These are phyloP conservation scores for Cystofilobasidium ferigula DNA, from an alignment of 768 basidiomycete species.

Conservation along the genomic window DNA sequence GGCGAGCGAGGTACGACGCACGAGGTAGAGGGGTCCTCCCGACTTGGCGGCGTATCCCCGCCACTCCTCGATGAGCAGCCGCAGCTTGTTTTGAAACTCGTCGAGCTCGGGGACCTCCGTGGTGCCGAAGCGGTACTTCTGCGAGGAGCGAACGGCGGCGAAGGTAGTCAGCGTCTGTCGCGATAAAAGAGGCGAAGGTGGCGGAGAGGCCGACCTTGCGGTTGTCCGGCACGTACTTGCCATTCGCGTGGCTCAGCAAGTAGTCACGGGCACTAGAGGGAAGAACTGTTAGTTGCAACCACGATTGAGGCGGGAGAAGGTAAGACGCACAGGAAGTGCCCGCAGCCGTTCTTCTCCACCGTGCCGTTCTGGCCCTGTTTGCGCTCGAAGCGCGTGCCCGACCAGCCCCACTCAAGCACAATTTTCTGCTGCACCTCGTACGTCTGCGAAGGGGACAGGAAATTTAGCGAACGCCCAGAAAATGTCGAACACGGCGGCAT, in stretches of 20 bases:
- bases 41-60: background rate
- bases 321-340: slow-evolving; percentile 2
- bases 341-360: background rate
- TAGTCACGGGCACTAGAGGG: slow-evolving; percentile 48
- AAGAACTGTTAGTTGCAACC: background rate
- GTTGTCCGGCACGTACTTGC: slow-evolving; percentile 53
- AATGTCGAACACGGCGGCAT: too few relatives aligned
- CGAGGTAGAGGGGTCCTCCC: slow-evolving; percentile 12
- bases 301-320: background rate
- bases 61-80: slow-evolving; percentile 6
- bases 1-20: slow-evolving; percentile 36
- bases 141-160: background rate
- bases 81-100: slow-evolving; percentile 7
- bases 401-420: slow-evolving; percentile 77
- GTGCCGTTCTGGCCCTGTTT: slow-evolving; percentile 28
- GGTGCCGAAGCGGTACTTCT: slow-evolving; percentile 60
- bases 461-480: too few relatives aligned
- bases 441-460: too few relatives aligned
- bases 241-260: slow-evolving; percentile 47
- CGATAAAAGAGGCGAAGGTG: slow-evolving; percentile 3
- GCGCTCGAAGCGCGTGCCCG: slow-evolving; percentile 47
- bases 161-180: background rate
- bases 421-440: slow-evolving; percentile 34
- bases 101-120: slow-evolving; percentile 46
- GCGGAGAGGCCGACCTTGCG: slow-evolving; percentile 44